Evolutionary conservation across 2,329 filamentous ascomycete species (phyloP).

Genomic region (Diaporthe sp.): DNA sequence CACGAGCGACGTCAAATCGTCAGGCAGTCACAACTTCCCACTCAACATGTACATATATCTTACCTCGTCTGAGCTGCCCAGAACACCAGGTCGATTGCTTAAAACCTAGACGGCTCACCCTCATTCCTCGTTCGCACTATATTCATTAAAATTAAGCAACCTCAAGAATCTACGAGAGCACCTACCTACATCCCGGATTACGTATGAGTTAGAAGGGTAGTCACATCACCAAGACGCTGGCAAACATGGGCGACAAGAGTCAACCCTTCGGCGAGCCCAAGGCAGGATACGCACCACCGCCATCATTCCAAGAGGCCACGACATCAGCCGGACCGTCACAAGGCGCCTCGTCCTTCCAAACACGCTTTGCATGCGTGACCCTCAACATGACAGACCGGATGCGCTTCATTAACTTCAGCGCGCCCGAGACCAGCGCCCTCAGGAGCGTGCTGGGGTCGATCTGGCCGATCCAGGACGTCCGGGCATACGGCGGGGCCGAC

Average conservation of each 20-base stretch:
- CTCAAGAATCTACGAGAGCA: not conserved
- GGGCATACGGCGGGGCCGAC: slow-evolving; percentile 48
- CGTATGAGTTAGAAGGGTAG: not conserved
- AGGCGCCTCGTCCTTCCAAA: slow-evolving; percentile 37
- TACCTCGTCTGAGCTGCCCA: not conserved
- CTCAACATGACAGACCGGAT: slow-evolving; percentile 48
- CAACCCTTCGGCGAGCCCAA: not conserved
- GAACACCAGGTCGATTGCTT: not conserved
- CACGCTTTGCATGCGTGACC: slow-evolving; percentile 48
- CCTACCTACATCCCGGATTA: not conserved
- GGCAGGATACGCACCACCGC: not conserved
- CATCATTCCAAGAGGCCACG: slow-evolving; percentile 22
- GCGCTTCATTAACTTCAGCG: slow-evolving; percentile 52
- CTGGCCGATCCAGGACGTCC: slow-evolving; percentile 49
- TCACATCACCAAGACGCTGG: too few relatives aligned
- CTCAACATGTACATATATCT: not conserved
- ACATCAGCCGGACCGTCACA: not conserved
- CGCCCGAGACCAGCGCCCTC: slow-evolving; percentile 45
- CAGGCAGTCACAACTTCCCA: not conserved
- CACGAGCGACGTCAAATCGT: not conserved
- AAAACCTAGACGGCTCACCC: not conserved
- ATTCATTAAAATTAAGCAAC: not conserved
- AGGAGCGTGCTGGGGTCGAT: slow-evolving; percentile 43
- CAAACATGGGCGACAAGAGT: slow-evolving; percentile 11
- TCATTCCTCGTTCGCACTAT: not conserved